A percentile compares a stretch with the other conserved stretches of the same genome.
Conservation (phyloP, 2,329 filamentous ascomycete genomes). For the Diaporthe nobilis region DNA sequence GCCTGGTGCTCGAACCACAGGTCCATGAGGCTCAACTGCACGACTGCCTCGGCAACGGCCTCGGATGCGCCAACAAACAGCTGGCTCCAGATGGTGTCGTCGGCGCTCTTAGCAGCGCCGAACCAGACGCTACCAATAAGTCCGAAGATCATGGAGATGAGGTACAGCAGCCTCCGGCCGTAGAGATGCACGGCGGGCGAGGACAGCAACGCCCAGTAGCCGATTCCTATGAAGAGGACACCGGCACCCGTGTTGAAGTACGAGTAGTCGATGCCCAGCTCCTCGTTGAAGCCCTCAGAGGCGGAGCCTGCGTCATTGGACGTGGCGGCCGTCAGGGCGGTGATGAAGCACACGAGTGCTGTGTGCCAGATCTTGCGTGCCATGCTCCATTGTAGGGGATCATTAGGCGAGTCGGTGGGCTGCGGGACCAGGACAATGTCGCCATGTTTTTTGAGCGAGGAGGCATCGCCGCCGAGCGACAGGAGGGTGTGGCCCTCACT, state of each 20-base stretch:
- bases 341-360: conserved; percentile 65
- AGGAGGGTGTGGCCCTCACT: conserved; percentile 41
- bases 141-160: conserved; percentile 60
- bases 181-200: conserved; percentile 68
- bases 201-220: conserved; percentile 67
- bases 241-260: conserved; percentile 64
- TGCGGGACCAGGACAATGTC: conserved; percentile 67
- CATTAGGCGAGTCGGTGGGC: conserved; percentile 66
- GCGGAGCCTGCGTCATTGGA: conserved; percentile 69
- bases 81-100: conserved; percentile 68
- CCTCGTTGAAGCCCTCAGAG: conserved; percentile 62
- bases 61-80: conserved; percentile 71
- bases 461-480: conserved; percentile 37
- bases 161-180: conserved; percentile 67
- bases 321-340: conserved; percentile 68
- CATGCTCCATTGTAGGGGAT: conserved; percentile 66
- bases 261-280: conserved; percentile 64
- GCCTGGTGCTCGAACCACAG: conserved; percentile 71
- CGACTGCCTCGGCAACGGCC: conserved; percentile 68
- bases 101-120: conserved; percentile 57
- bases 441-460: conserved; percentile 46
- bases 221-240: conserved; percentile 68
- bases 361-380: conserved; percentile 65
- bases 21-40: conserved; percentile 70
- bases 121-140: conserved; percentile 67